Evolutionary conservation across 768 basidiomycete species (phyloP).

Genomic region (Hypsizygus marmoreus): DNA sequence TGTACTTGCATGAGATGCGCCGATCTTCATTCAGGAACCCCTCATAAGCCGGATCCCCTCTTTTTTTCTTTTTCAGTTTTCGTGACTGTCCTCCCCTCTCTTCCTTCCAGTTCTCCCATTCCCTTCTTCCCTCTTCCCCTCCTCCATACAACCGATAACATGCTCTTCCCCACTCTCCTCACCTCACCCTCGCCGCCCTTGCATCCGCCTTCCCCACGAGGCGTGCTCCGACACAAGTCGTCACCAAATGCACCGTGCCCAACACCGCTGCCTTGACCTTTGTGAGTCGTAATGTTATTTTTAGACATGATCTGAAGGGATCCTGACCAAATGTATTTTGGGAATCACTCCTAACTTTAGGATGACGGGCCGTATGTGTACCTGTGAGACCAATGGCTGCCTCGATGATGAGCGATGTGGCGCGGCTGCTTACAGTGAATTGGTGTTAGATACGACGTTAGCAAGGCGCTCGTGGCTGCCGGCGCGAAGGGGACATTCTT

Average conservation of each 20-base stretch:
- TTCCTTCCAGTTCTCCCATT: neutral
- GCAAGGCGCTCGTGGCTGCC: conserved; percentile 22
- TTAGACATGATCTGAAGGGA: no score
- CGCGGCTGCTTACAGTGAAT: neutral
- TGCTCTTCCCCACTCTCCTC: conserved; percentile 17
- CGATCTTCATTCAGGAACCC: no score
- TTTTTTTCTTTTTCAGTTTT: no score
- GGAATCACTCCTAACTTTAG: no score
- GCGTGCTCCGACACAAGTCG: conserved; percentile 30
- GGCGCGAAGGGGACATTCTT: conserved; percentile 32
- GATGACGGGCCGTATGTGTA: conserved; percentile 46
- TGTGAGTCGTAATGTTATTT: conserved; percentile 23
- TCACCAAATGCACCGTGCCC: conserved; percentile 35
- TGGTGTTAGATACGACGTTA: conserved; percentile 32
- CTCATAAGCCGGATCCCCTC: no score
- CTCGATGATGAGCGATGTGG: neutral
- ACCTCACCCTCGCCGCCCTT: conserved; percentile 16
- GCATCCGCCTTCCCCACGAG: conserved; percentile 20
- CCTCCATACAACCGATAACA: no score
- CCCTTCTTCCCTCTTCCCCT: neutral
- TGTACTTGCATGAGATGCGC: no score
- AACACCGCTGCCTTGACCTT: conserved; percentile 44
- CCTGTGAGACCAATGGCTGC: conserved; percentile 23
- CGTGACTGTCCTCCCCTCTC: no score
- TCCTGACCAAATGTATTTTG: no score